phyloP scores from a whole-genome alignment of 78 protist species.

The Pigoraptor vietnamica region DNA sequence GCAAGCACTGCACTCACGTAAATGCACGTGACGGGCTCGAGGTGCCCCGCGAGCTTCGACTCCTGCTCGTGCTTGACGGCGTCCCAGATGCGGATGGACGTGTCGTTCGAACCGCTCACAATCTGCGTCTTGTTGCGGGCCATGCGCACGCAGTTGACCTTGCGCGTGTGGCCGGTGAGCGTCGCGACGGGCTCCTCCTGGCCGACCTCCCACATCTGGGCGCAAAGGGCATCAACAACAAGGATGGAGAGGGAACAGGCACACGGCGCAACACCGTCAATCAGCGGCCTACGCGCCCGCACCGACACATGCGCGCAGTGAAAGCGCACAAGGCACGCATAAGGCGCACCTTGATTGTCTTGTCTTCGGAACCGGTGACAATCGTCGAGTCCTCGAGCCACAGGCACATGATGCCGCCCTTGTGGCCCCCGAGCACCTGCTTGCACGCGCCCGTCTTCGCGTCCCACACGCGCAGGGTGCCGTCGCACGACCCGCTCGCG shows the following conservation, averaged over 20 bases:
- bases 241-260: neutral
- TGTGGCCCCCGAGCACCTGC: neutral
- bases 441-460: neutral
- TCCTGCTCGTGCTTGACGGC: neutral
- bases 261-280: neutral
- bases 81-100: conserved; percentile 18
- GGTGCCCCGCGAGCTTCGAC: neutral
- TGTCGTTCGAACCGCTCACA: conserved; percentile 17
- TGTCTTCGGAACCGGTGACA: conserved; percentile 6
- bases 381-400: neutral
- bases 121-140: neutral
- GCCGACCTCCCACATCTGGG: neutral
- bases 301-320: neutral
- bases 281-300: no score
- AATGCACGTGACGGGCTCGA: neutral
- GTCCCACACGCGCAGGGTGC: conserved; percentile 13
- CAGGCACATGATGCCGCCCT: neutral
- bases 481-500: conserved; percentile 4
- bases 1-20: neutral
- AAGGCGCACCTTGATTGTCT: neutral
- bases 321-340: neutral
- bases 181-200: conserved; percentile 7
- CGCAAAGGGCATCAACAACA: neutral
- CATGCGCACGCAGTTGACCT: conserved; percentile 13
- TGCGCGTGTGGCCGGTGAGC: neutral